phyloP scores from a whole-genome alignment of 1,139 yeast genomes.

The Zygosaccharomyces pseudobailii region DNA sequence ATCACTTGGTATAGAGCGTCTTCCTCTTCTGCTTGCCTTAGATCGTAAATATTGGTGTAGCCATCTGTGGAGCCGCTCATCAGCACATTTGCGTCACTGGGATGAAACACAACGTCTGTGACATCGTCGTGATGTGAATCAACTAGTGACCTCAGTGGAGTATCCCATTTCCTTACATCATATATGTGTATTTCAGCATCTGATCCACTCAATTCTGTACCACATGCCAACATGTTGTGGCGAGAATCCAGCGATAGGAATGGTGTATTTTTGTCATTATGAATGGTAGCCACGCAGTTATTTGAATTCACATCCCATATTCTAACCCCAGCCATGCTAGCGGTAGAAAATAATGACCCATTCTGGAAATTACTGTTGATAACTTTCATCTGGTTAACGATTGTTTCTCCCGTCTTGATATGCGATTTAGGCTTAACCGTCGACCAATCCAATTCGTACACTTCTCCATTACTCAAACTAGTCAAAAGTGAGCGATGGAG shows the following conservation, averaged over 20 bases:
- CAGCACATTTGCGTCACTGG: conserved; percentile 51
- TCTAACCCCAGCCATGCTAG: conserved; percentile 59
- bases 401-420: conserved; percentile 31
- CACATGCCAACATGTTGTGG: conserved; percentile 59
- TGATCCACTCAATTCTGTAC: conserved; percentile 74
- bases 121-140: conserved; percentile 96
- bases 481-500: conserved; percentile 25
- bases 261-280: conserved; percentile 43
- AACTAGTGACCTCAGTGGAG: conserved; percentile 49
- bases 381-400: conserved; percentile 32
- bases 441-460: conserved; percentile 29
- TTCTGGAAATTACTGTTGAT: conserved; percentile 27
- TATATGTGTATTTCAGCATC: conserved; percentile 82
- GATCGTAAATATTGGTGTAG: conserved; percentile 75
- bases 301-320: conserved; percentile 57
- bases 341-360: conserved; percentile 38
- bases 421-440: conserved; percentile 13
- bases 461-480: conserved; percentile 30
- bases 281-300: conserved; percentile 35
- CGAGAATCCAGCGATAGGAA: conserved; percentile 38
- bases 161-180: conserved; percentile 50
- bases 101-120: conserved; percentile 77
- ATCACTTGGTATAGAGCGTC: conserved; percentile 88
- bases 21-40: conserved; percentile 61
- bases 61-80: conserved; percentile 96